A percentile compares a stretch with the other conserved stretches of the same genome.
These are phyloP conservation scores for Parietaria judaica DNA, from an alignment of 306 rosid genomes.

Conservation along the genomic window DNA sequence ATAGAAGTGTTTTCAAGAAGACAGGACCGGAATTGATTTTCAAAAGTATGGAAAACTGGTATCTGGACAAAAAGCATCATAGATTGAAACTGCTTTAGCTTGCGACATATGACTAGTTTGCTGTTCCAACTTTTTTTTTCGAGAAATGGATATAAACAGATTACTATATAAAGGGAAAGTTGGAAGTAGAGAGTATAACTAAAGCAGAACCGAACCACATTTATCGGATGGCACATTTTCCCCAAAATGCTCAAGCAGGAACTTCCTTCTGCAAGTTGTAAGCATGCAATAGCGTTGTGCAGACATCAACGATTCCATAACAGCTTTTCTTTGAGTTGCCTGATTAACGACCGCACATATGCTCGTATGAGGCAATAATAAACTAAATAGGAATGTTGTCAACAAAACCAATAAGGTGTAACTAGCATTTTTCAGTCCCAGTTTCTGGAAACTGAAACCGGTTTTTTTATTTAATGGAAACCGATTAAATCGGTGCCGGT, in stretches of 20 bases:
- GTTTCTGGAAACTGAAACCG: too few relatives aligned
- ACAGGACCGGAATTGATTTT: too few relatives aligned
- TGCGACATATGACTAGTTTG: not conserved
- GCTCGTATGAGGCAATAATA: conserved; percentile 11
- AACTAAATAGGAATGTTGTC: conserved; percentile 2
- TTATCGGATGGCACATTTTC: conserved; percentile 49
- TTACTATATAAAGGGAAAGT: not conserved
- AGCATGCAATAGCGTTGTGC: conserved; percentile 70
- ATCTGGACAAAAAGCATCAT: too few relatives aligned
- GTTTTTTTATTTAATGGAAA: too few relatives aligned
- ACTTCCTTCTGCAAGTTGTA: conserved; percentile 78
- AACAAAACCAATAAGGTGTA: not conserved
- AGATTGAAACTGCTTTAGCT: not conserved
- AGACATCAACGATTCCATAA: conserved; percentile 60
- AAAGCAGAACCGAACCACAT: conserved; percentile 50
- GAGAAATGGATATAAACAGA: not conserved
- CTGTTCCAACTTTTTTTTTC: too few relatives aligned
- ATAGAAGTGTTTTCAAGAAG: too few relatives aligned
- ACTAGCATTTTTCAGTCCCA: too few relatives aligned
- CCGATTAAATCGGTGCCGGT: too few relatives aligned
- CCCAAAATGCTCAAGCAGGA: conserved; percentile 75
- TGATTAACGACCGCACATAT: conserved; percentile 26
- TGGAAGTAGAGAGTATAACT: conserved; percentile 13
- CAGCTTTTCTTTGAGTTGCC: conserved; percentile 73
- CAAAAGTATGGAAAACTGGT: too few relatives aligned